Evolutionary conservation across 176 grass and related monocot genomes (phyloP).

Genomic region (Zizania latifolia): DNA sequence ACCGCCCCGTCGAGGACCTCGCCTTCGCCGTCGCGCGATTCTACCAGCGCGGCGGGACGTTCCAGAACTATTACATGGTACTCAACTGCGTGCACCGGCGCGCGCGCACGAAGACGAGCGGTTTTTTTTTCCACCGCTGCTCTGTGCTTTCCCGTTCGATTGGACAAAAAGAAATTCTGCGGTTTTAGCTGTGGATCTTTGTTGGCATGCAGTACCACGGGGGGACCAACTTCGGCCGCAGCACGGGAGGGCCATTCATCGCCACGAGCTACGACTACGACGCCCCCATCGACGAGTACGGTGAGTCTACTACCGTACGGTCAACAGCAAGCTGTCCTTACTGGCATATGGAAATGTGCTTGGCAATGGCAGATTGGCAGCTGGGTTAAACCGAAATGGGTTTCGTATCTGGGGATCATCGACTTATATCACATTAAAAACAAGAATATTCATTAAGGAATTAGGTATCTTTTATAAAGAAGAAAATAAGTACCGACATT

Average conservation of each 20-base stretch:
- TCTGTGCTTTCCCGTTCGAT: neutral
- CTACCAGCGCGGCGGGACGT: conserved; percentile 94
- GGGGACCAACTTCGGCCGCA: conserved; percentile 81
- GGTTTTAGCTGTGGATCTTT: conserved; percentile 3
- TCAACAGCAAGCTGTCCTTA: neutral
- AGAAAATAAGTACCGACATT: neutral
- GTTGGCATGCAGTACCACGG: conserved; percentile 64
- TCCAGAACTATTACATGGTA: conserved; percentile 99
- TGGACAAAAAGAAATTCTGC: neutral
- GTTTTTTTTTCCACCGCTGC: neutral
- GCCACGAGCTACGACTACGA: conserved; percentile 99
- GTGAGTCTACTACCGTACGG: conserved; percentile 44
- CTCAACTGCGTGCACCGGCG: neutral
- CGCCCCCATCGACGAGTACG: conserved; percentile 96
- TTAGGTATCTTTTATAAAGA: neutral
- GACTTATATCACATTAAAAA: neutral
- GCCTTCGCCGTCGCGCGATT: conserved; percentile 90
- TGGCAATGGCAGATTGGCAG: neutral
- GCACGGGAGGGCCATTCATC: conserved; percentile 83
- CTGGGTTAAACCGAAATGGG: neutral
- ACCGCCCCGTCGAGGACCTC: conserved; percentile 80
- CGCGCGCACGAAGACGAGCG: neutral
- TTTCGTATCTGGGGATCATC: neutral
- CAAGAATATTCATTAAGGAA: neutral
- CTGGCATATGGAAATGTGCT: neutral